These are phyloP conservation scores for Phycomyces nitens DNA, from an alignment of 192 early-diverging fungal genomes.

Conservation along the genomic window DNA sequence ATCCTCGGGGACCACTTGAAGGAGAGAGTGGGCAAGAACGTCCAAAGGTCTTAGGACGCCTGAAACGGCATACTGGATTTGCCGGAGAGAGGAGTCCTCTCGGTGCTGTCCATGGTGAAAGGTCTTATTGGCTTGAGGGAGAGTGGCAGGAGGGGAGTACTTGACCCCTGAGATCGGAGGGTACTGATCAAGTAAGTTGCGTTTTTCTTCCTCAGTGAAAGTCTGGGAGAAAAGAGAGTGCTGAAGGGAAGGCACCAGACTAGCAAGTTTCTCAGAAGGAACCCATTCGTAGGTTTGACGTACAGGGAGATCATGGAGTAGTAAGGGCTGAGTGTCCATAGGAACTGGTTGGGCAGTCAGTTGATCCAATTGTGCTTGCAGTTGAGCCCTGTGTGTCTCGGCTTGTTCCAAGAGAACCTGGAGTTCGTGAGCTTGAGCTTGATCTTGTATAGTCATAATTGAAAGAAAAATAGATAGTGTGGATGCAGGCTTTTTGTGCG, in stretches of 20 bases:
- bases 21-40: neutral
- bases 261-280: neutral
- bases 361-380: too few species aligned
- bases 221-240: neutral
- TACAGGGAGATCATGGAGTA: too few species aligned
- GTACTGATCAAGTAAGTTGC: constrained; percentile 1
- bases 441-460: too few species aligned
- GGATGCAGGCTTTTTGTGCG: too few species aligned
- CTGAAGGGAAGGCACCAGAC: neutral
- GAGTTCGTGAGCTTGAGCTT: too few species aligned
- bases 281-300: neutral
- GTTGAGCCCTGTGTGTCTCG: too few species aligned
- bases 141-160: neutral
- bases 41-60: neutral
- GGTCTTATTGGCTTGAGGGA: neutral
- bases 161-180: neutral
- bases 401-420: too few species aligned
- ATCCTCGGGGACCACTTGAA: neutral
- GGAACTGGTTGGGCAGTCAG: too few species aligned
- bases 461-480: too few species aligned
- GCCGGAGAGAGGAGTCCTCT: neutral
- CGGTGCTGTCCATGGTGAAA: neutral
- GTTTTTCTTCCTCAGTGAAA: neutral
- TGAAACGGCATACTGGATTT: neutral
- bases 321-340: too few species aligned